phyloP scores from a whole-genome alignment of 1,284 basidiomycete species.

The Trichosporon inkin region DNA sequence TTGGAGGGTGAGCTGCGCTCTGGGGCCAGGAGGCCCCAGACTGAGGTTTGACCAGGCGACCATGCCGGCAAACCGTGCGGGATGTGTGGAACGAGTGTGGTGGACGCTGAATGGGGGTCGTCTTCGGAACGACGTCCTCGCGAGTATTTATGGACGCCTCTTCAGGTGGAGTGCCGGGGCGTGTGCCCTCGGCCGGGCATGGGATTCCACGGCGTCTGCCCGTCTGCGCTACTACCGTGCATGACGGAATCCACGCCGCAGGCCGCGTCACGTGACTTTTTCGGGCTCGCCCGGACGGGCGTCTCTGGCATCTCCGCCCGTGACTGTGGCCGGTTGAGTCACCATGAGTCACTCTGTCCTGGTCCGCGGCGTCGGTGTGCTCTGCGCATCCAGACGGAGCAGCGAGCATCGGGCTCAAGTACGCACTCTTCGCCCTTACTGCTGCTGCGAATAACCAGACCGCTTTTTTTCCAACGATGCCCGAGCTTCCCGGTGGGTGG shows the following conservation, averaged over 20 bases:
- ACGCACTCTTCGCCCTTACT: background rate
- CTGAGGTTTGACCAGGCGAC: slow-evolving; percentile 18
- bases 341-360: background rate
- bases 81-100: background rate
- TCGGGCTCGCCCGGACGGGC: slow-evolving; percentile 3
- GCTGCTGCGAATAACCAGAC: background rate
- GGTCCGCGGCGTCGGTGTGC: background rate
- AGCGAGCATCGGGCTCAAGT: background rate
- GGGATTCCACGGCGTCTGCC: background rate
- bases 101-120: slow-evolving; percentile 1
- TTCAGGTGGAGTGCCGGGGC: background rate
- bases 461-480: slow-evolving; percentile 52
- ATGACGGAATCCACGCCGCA: background rate
- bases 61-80: slow-evolving; percentile 12
- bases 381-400: background rate
- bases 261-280: slow-evolving; percentile 1
- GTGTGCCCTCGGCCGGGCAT: background rate
- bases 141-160: background rate
- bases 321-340: background rate
- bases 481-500: slow-evolving; percentile 60
- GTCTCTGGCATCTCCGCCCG: background rate
- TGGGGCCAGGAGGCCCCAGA: slow-evolving; percentile 14
- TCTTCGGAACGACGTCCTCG: background rate
- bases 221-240: background rate
- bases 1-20: slow-evolving; percentile 12